These are phyloP conservation scores for Margaritispora aquatica DNA, from an alignment of 495 filamentous ascomycete species.

Conservation along the genomic window DNA sequence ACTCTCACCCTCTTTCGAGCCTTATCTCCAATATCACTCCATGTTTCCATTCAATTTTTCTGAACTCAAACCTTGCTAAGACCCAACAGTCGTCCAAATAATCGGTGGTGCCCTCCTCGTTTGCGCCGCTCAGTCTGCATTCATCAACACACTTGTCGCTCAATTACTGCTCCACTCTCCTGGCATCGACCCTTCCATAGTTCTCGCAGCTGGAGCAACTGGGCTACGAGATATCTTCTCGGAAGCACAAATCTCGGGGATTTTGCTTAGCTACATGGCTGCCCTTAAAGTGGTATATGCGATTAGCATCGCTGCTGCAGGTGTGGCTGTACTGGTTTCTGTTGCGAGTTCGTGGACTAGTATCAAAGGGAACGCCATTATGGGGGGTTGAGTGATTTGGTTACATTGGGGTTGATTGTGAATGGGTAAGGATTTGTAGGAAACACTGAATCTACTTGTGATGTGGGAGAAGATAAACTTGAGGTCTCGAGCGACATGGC, in stretches of 20 bases:
- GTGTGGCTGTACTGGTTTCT: conserved; percentile 1
- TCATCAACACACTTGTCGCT: conserved; percentile 46
- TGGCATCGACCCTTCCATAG: conserved; percentile 20
- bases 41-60: not conserved
- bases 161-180: conserved; percentile 26
- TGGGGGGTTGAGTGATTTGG: not conserved
- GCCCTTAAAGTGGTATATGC: conserved; percentile 9
- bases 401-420: too few relatives aligned
- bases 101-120: conserved; percentile 59
- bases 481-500: too few relatives aligned
- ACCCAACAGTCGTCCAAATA: conserved; percentile 10
- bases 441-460: too few relatives aligned
- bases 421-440: too few relatives aligned
- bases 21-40: not conserved
- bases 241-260: not conserved
- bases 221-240: conserved; percentile 24
- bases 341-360: not conserved
- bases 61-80: not conserved
- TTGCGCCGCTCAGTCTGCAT: conserved; percentile 53
- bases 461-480: too few relatives aligned
- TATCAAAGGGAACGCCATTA: conserved; percentile 8
- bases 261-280: conserved; percentile 7
- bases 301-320: conserved; percentile 1
- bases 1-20: not conserved
- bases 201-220: conserved; percentile 38